phyloP scores from a whole-genome alignment of 1,284 basidiomycete species.

The Ceratobasidium sp. region DNA sequence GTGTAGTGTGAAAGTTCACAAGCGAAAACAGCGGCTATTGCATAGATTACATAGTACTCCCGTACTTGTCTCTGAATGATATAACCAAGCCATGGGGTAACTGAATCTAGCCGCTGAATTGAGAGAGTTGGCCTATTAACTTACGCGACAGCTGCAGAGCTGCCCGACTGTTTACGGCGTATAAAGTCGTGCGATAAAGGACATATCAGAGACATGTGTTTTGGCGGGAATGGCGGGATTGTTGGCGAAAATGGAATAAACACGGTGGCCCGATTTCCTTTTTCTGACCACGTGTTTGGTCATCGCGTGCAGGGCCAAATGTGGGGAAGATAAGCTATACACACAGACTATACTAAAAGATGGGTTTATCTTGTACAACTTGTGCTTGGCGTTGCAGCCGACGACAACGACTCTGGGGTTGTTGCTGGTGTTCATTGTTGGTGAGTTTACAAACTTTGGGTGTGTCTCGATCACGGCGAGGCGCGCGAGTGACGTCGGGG shows the following conservation, averaged over 20 bases:
- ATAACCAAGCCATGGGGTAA: background rate
- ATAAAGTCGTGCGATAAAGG: background rate
- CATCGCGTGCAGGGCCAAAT: slow-evolving; percentile 22
- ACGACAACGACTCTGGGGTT: background rate
- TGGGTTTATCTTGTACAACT: slow-evolving; percentile 25
- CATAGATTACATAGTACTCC: background rate
- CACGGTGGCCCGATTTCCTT: slow-evolving; percentile 36
- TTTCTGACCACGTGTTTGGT: slow-evolving; percentile 41
- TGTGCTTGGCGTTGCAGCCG: background rate
- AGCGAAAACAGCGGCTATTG: background rate
- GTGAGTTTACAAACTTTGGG: slow-evolving; percentile 10
- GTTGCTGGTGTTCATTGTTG: background rate
- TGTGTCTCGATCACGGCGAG: background rate
- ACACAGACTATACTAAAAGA: slow-evolving; percentile 46
- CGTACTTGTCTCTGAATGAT: background rate
- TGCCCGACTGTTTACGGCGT: background rate
- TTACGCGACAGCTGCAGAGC: background rate
- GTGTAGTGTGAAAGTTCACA: background rate
- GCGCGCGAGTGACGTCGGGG: background rate
- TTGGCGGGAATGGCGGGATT: slow-evolving; percentile 39
- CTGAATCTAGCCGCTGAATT: background rate
- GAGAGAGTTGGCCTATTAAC: no score
- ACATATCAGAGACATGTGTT: background rate
- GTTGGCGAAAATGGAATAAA: slow-evolving; percentile 35
- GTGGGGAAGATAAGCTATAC: slow-evolving; percentile 42